Percentiles rank a stretch among this genome's conserved stretches.
Conservation (phyloP, 2,329 filamentous ascomycete species). For the Aspergillus melleus region DNA sequence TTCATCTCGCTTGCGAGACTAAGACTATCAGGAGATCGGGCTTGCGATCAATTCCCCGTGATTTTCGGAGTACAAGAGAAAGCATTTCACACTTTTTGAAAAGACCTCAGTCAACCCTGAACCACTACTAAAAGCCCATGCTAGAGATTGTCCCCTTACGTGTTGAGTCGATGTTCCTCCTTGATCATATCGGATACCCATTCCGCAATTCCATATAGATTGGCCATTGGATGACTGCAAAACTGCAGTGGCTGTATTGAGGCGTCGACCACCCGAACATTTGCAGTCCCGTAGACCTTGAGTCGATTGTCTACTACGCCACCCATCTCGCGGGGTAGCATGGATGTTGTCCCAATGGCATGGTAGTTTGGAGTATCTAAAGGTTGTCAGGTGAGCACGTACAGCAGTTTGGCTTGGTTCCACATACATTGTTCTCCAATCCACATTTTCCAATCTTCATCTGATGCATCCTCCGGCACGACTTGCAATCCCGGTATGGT, state of each 20-base stretch:
- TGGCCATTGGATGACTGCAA: slow-evolving; percentile 31
- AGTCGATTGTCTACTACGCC: slow-evolving; percentile 35
- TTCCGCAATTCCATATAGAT: slow-evolving; percentile 36
- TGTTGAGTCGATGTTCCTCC: background rate
- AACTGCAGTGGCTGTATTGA: slow-evolving; percentile 33
- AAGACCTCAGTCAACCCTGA: too few species aligned
- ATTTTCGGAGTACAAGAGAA: too few species aligned
- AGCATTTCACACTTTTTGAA: too few species aligned
- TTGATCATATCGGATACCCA: slow-evolving; percentile 34
- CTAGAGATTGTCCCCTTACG: too few species aligned
- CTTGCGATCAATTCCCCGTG: too few species aligned
- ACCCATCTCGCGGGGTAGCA: slow-evolving; percentile 32
- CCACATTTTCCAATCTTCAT: slow-evolving; percentile 24
- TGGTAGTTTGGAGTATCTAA: slow-evolving; percentile 31
- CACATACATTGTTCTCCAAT: slow-evolving; percentile 26
- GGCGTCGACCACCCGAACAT: slow-evolving; percentile 36
- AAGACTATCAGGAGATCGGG: too few species aligned
- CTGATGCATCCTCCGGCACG: slow-evolving; percentile 22
- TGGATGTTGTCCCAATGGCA: slow-evolving; percentile 30
- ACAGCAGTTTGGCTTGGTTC: background rate
- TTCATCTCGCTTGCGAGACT: too few species aligned
- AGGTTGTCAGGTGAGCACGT: background rate
- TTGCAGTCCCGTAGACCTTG: slow-evolving; percentile 34
- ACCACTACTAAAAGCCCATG: too few species aligned
- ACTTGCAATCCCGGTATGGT: slow-evolving; percentile 19